Conservation (phyloP, 352 stramenopile genomes). For the Phytophthora rubi region DNA sequence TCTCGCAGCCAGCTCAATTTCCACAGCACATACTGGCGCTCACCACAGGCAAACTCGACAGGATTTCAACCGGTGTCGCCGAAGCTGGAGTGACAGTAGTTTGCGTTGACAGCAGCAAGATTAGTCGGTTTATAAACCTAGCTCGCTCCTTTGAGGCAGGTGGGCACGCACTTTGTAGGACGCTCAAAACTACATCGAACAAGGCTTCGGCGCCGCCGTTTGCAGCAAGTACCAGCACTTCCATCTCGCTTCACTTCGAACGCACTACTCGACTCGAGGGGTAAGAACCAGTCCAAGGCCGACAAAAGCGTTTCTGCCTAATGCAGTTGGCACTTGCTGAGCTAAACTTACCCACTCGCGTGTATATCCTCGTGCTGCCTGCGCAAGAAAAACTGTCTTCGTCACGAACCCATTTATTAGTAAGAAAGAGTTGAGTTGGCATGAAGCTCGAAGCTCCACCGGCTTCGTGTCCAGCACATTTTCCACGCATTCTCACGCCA, state of each 20-base stretch:
- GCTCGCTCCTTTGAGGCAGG: not conserved
- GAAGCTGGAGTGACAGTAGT: conserved; percentile 23
- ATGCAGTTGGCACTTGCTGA: conserved; percentile 4
- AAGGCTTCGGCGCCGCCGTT: conserved; percentile 24
- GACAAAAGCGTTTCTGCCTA: conserved; percentile 13
- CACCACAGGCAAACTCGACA: conserved; percentile 39
- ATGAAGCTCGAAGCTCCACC: not conserved
- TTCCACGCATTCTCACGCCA: conserved; percentile 8
- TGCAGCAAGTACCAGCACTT: conserved; percentile 43
- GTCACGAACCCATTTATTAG: not conserved
- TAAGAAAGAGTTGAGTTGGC: conserved; percentile 6
- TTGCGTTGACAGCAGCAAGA: conserved; percentile 11
- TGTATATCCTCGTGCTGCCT: not conserved
- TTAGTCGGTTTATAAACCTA: not conserved
- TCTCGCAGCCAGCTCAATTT: not conserved
- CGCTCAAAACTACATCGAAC: conserved; percentile 33
- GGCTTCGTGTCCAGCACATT: conserved; percentile 14
- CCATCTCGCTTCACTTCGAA: conserved; percentile 28
- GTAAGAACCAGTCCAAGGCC: not conserved
- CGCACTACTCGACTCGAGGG: not conserved
- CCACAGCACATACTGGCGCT: not conserved
- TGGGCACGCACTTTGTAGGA: conserved; percentile 37
- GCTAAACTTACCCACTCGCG: conserved; percentile 23
- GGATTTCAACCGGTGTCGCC: conserved; percentile 31
- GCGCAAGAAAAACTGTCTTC: conserved; percentile 6